Percentiles rank a stretch among this genome's conserved stretches.
phyloP scores from a whole-genome alignment of 805 yeast species.

The Teunomyces panamensis region DNA sequence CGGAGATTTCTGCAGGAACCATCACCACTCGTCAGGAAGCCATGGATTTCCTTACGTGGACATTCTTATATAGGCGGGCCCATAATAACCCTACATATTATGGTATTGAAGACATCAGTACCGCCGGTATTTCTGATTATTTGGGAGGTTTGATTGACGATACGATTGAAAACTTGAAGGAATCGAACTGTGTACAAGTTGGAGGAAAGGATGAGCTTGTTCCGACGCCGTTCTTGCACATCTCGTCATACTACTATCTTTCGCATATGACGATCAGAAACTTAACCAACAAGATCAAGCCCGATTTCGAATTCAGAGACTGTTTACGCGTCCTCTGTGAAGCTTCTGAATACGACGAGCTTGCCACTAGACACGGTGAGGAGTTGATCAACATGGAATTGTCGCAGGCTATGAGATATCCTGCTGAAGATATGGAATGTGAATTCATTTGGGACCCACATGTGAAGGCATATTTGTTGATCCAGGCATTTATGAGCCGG shows the following conservation, averaged over 20 bases:
- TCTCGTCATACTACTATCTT: slow-evolving; percentile 88
- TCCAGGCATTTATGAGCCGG: slow-evolving; percentile 71
- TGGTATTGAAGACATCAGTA: slow-evolving; percentile 60
- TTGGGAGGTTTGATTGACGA: slow-evolving; percentile 65
- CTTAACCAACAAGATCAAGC: slow-evolving; percentile 52
- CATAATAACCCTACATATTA: slow-evolving; percentile 77
- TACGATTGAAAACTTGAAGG: slow-evolving; percentile 62
- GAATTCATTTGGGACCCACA: slow-evolving; percentile 85
- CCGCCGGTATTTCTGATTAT: slow-evolving; percentile 55
- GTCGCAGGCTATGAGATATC: slow-evolving; percentile 67
- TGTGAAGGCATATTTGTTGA: slow-evolving; percentile 67
- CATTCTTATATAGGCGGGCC: slow-evolving; percentile 69
- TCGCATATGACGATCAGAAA: slow-evolving; percentile 85
- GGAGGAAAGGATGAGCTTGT: slow-evolving; percentile 47
- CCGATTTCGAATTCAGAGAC: slow-evolving; percentile 51
- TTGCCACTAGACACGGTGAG: slow-evolving; percentile 91
- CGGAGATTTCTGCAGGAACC: slow-evolving; percentile 72
- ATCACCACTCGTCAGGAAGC: slow-evolving; percentile 65
- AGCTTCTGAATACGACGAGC: slow-evolving; percentile 79
- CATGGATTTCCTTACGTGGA: slow-evolving; percentile 72
- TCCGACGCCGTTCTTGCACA: slow-evolving; percentile 79
- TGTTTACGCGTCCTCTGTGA: slow-evolving; percentile 59
- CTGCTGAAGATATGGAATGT: slow-evolving; percentile 52
- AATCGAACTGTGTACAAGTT: slow-evolving; percentile 65
- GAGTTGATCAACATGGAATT: slow-evolving; percentile 82